phyloP scores from a whole-genome alignment of 345 rosid species.

The Toxicodendron radicans region DNA sequence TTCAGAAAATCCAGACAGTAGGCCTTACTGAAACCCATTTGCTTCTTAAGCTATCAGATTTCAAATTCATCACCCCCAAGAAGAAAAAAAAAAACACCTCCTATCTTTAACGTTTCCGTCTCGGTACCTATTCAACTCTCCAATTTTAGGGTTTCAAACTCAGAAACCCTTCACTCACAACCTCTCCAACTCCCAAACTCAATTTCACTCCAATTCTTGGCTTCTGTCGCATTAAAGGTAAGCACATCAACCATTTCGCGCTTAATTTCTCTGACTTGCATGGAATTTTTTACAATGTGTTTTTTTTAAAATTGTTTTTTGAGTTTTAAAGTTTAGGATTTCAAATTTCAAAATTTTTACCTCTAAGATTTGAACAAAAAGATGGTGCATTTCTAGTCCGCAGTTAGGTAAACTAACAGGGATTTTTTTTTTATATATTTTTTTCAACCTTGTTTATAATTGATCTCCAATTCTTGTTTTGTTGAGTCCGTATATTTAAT shows the following conservation, averaged over 20 bases:
- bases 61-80: background rate
- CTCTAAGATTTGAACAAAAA: background rate
- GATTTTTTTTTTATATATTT: background rate
- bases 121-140: conserved; percentile 10
- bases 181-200: background rate
- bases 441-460: no score
- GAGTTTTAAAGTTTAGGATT: background rate
- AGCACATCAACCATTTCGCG: background rate
- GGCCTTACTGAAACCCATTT: background rate
- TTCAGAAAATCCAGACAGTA: background rate
- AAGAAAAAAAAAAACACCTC: background rate
- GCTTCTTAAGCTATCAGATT: background rate
- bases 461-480: background rate
- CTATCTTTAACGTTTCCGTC: conserved; percentile 15
- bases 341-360: background rate
- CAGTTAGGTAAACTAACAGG: background rate
- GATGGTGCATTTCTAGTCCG: background rate
- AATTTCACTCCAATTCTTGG: background rate
- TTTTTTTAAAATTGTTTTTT: no score
- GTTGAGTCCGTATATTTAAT: background rate
- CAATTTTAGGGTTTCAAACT: conserved; percentile 16
- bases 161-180: conserved; percentile 14
- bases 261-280: background rate
- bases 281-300: background rate
- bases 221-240: background rate